Percentiles rank a stretch among this genome's conserved stretches.
phyloP scores from a whole-genome alignment of 2,329 filamentous ascomycete species.

The Xylaria sp. region DNA sequence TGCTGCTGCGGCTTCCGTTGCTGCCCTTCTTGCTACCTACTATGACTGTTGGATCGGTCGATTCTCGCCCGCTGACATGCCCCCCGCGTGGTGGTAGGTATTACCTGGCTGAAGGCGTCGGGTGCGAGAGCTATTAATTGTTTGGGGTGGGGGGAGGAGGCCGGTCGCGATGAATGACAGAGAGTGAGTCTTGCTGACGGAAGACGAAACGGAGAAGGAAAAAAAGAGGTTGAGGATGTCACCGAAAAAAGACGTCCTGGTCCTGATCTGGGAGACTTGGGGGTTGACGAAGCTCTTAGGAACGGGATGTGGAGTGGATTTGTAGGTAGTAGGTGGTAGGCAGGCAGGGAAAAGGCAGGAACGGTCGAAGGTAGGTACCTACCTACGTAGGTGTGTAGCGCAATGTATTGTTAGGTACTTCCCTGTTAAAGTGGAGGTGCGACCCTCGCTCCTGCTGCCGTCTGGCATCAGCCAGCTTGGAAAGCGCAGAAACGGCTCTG shows the following conservation, averaged over 20 bases:
- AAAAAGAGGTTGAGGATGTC: conserved; percentile 12
- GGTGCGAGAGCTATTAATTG: conserved; percentile 6
- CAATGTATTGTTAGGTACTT: neutral
- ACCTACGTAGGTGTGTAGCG: neutral
- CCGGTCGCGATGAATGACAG: conserved; percentile 10
- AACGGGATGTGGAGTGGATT: conserved; percentile 15
- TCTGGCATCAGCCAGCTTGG: neutral
- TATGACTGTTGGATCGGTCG: conserved; percentile 14
- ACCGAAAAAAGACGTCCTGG: conserved; percentile 18
- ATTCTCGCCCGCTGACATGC: conserved; percentile 21
- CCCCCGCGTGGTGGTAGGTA: conserved; percentile 16
- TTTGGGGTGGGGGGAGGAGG: conserved; percentile 2
- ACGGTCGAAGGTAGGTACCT: neutral
- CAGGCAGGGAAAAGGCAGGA: neutral
- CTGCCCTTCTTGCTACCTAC: neutral
- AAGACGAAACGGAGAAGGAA: neutral
- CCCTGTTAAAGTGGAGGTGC: too few species aligned
- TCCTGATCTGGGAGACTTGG: conserved; percentile 18
- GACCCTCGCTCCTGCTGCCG: too few species aligned
- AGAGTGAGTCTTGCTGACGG: neutral
- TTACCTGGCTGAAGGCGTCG: conserved; percentile 9
- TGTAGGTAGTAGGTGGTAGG: conserved; percentile 2
- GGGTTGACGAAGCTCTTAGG: conserved; percentile 19
- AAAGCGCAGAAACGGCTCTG: neutral
- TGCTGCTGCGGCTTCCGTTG: neutral